phyloP scores from a whole-genome alignment of 495 filamentous ascomycete genomes.

The Lindgomyces ingoldianus region DNA sequence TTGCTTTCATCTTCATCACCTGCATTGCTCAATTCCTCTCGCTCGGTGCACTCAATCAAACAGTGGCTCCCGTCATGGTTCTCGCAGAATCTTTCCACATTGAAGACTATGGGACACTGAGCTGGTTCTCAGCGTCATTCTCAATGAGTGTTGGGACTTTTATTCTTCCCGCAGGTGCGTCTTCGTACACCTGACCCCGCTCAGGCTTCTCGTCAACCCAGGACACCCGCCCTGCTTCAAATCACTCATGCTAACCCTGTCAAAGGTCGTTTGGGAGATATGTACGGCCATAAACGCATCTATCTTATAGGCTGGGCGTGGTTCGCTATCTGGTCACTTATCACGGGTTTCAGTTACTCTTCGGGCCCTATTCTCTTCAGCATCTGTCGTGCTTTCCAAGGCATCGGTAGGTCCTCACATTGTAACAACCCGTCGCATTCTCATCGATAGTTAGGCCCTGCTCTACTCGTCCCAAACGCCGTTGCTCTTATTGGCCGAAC shows the following conservation, averaged over 20 bases:
- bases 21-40: slow-evolving; percentile 51
- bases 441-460: slow-evolving; percentile 55
- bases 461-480: slow-evolving; percentile 55
- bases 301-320: slow-evolving; percentile 39
- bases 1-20: slow-evolving; percentile 26
- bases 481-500: slow-evolving; percentile 53
- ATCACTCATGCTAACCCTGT: slow-evolving; percentile 2
- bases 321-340: slow-evolving; percentile 39
- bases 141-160: slow-evolving; percentile 40
- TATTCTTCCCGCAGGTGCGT: slow-evolving; percentile 39
- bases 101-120: slow-evolving; percentile 34
- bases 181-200: background rate
- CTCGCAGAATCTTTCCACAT: slow-evolving; percentile 29
- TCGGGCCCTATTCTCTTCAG: slow-evolving; percentile 51
- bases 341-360: slow-evolving; percentile 42
- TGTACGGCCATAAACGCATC: slow-evolving; percentile 40
- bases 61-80: slow-evolving; percentile 32
- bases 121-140: slow-evolving; percentile 40
- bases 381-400: slow-evolving; percentile 47
- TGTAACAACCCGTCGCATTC: background rate
- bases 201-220: background rate
- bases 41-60: slow-evolving; percentile 31
- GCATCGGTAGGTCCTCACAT: slow-evolving; percentile 19
- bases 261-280: slow-evolving; percentile 39
- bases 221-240: background rate